Percentiles rank a stretch among this genome's conserved stretches.
These are phyloP conservation scores for Aspergillus sp. DNA, from an alignment of 2,329 filamentous ascomycete genomes.

Conservation along the genomic window DNA sequence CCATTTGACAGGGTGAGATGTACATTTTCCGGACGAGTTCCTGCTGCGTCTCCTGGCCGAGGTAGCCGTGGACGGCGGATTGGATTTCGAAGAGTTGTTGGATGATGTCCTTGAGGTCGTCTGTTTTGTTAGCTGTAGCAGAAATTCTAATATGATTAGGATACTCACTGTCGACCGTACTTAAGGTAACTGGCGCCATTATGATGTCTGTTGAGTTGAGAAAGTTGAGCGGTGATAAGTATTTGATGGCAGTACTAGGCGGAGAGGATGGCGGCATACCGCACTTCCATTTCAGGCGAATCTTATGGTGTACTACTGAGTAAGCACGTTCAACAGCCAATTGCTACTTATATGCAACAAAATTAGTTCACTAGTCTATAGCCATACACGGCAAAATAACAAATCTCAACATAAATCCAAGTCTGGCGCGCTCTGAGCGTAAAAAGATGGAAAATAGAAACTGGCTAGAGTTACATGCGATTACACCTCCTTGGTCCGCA, in stretches of 20 bases:
- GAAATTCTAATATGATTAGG: too few species aligned
- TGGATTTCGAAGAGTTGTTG: constrained; percentile 58
- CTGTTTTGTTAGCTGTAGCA: constrained; percentile 21
- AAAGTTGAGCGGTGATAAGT: neutral
- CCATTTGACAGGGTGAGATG: constrained; percentile 2
- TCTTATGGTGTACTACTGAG: neutral
- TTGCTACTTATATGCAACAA: constrained; percentile 4
- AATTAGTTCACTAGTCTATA: constrained; percentile 8
- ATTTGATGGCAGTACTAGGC: neutral
- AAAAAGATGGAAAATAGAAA: neutral
- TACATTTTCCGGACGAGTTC: constrained; percentile 55
- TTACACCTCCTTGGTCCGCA: constrained; percentile 40
- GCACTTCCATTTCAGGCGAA: neutral
- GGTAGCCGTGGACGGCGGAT: constrained; percentile 52
- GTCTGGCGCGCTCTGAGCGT: neutral
- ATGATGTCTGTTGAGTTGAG: neutral
- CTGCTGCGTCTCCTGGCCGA: constrained; percentile 50
- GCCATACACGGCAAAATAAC: constrained; percentile 2
- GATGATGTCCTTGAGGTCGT: constrained; percentile 54
- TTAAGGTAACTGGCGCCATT: constrained; percentile 32
- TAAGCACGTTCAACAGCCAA: neutral
- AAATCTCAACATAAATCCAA: constrained; percentile 4
- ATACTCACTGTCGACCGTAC: constrained; percentile 28
- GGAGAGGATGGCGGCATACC: neutral
- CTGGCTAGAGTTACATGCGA: neutral